Evolutionary conservation across 2,329 filamentous ascomycete species (phyloP).

Genomic region (Sclerotinia subarctica): DNA sequence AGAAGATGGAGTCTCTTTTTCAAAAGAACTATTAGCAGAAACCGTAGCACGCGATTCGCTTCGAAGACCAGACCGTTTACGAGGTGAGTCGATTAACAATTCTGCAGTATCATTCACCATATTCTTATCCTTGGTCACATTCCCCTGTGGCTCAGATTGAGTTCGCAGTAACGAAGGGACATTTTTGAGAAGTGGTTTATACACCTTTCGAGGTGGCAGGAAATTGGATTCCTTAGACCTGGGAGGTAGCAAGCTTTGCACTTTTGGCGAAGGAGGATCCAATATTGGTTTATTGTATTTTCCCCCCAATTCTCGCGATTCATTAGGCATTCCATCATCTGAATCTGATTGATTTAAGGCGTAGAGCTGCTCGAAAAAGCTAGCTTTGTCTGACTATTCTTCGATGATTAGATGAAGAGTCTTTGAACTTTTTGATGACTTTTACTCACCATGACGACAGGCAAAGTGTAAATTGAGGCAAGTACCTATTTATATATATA

Average conservation of each 20-base stretch:
- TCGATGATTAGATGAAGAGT: neutral
- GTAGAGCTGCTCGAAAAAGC: constrained; percentile 28
- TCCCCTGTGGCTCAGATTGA: constrained; percentile 29
- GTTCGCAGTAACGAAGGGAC: constrained; percentile 29
- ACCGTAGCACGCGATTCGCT: constrained; percentile 26
- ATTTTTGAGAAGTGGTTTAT: constrained; percentile 23
- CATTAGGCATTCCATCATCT: constrained; percentile 31
- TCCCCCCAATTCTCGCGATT: constrained; percentile 24
- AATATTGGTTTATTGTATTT: constrained; percentile 18
- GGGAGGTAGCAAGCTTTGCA: constrained; percentile 35
- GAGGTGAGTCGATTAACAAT: neutral
- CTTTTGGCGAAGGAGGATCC: constrained; percentile 39
- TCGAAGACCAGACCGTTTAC: constrained; percentile 27
- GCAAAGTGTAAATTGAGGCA: neutral
- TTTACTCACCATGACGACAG: constrained; percentile 12
- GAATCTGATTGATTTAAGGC: constrained; percentile 34
- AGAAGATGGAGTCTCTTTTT: constrained; percentile 18
- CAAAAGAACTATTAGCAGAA: constrained; percentile 20
- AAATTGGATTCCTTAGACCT: constrained; percentile 33
- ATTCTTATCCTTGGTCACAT: neutral
- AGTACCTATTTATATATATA: neutral
- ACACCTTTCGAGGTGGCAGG: neutral
- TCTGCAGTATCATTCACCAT: constrained; percentile 22
- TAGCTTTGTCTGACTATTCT: constrained; percentile 19
- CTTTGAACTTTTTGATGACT: neutral